A percentile compares a stretch with the other conserved stretches of the same genome.
phyloP scores from a whole-genome alignment of 1,284 basidiomycete genomes.

The Ceratobasidium sp. region DNA sequence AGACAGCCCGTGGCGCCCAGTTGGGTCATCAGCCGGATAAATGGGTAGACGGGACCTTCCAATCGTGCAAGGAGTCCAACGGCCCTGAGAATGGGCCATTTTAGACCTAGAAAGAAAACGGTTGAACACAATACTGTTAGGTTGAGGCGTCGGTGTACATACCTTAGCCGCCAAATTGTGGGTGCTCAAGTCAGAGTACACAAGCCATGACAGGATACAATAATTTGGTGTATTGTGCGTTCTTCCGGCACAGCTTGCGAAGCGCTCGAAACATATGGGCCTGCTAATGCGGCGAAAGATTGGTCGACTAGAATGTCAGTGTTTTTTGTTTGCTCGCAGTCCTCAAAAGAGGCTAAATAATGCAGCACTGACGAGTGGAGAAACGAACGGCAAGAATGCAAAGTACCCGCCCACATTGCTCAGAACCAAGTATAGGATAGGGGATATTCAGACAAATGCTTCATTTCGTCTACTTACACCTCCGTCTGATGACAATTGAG shows the following conservation, averaged over 20 bases:
- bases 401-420: background rate
- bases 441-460: background rate
- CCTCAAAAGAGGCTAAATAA: slow-evolving; percentile 24
- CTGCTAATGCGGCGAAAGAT: background rate
- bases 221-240: slow-evolving; percentile 27
- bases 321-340: slow-evolving; percentile 30
- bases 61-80: slow-evolving; percentile 24
- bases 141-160: background rate
- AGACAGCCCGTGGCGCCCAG: slow-evolving; percentile 33
- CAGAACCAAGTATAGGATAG: slow-evolving; percentile 1
- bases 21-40: slow-evolving; percentile 25
- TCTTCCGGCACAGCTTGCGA: slow-evolving; percentile 6
- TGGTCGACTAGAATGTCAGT: background rate
- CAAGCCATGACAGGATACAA: slow-evolving; percentile 29
- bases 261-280: slow-evolving; percentile 21
- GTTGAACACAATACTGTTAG: background rate
- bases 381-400: slow-evolving; percentile 9
- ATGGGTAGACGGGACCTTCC: slow-evolving; percentile 24
- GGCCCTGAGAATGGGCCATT: slow-evolving; percentile 37
- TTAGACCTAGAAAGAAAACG: slow-evolving; percentile 2
- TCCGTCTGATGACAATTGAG: no score
- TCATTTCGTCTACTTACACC: slow-evolving; percentile 12
- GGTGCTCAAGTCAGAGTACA: slow-evolving; percentile 24
- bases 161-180: slow-evolving; percentile 40
- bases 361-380: background rate